phyloP scores from a whole-genome alignment of 2,329 filamentous ascomycete species.

The Trichoderma sp. region DNA sequence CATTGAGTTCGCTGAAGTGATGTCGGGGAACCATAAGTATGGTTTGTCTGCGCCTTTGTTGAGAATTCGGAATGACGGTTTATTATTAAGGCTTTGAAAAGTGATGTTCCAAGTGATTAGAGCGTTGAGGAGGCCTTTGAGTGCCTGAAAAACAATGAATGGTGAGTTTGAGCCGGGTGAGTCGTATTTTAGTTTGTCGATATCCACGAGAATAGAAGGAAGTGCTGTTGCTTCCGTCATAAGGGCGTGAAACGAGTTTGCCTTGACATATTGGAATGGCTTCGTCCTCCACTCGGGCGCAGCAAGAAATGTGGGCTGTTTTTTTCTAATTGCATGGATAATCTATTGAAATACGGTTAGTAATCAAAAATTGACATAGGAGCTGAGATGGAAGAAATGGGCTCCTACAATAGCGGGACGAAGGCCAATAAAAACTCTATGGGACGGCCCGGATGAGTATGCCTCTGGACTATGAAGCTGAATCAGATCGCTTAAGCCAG shows the following conservation, averaged over 20 bases:
- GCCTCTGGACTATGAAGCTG: constrained; percentile 37
- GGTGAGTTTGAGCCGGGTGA: not conserved
- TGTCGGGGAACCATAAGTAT: constrained; percentile 40
- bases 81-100: constrained; percentile 13
- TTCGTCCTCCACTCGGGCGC: constrained; percentile 37
- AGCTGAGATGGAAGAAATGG: not conserved
- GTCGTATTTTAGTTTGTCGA: constrained; percentile 28
- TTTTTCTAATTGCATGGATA: constrained; percentile 38
- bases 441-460: constrained; percentile 41
- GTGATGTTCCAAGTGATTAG: constrained; percentile 9
- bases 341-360: constrained; percentile 33
- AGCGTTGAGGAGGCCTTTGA: not conserved
- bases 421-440: constrained; percentile 46
- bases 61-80: constrained; percentile 20
- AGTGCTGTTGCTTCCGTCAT: constrained; percentile 38
- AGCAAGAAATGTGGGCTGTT: constrained; percentile 40
- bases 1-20: constrained; percentile 44
- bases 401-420: constrained; percentile 44
- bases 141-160: not conserved
- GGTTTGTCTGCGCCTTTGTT: not conserved
- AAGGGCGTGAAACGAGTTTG: constrained; percentile 41
- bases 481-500: constrained; percentile 43
- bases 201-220: constrained; percentile 37
- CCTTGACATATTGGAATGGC: constrained; percentile 37
- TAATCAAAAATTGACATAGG: not conserved